Evolutionary conservation across 257 asterid genomes (phyloP).

Genomic region (Nicotiana undulata): DNA sequence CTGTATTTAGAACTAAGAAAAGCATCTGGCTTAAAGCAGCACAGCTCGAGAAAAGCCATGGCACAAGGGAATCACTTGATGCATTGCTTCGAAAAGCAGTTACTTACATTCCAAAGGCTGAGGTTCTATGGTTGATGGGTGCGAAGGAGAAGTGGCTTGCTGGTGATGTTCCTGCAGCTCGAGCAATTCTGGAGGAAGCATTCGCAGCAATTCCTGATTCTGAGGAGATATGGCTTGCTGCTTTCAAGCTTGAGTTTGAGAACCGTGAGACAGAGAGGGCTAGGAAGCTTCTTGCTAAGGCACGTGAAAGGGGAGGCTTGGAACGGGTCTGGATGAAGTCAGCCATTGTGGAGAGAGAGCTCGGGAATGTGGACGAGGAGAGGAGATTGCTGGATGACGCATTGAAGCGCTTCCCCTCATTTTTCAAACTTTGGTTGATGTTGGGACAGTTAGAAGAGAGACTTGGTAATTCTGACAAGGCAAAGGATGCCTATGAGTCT

Average conservation of each 20-base stretch:
- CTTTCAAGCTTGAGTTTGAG: conserved; percentile 97
- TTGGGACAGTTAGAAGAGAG: conserved; percentile 89
- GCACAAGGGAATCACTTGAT: conserved; percentile 79
- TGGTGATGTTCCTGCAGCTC: conserved; percentile 89
- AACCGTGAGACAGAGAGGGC: conserved; percentile 92
- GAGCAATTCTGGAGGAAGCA: conserved; percentile 91
- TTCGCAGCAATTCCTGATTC: conserved; percentile 95
- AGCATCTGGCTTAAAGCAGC: conserved; percentile 99
- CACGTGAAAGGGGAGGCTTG: conserved; percentile 82
- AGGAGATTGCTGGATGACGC: conserved; percentile 76
- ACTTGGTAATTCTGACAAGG: conserved; percentile 45
- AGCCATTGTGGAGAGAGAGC: conserved; percentile 84
- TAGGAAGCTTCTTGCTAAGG: conserved; percentile 80
- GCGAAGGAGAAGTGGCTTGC: conserved; percentile 99
- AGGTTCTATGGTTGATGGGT: conserved; percentile 92
- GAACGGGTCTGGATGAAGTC: conserved; percentile 99
- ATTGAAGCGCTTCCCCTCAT: conserved; percentile 58
- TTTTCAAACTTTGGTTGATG: conserved; percentile 87
- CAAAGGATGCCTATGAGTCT: conserved; percentile 57
- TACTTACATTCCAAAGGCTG: conserved; percentile 81
- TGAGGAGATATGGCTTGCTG: conserved; percentile 97
- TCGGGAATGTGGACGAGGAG: conserved; percentile 70
- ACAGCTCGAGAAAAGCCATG: conserved; percentile 92
- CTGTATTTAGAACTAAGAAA: conserved; percentile 75
- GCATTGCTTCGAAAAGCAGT: conserved; percentile 80